Base-by-base conservation (phyloP, 2,329 filamentous ascomycete species). In the Ilyonectria sp. region DNA sequence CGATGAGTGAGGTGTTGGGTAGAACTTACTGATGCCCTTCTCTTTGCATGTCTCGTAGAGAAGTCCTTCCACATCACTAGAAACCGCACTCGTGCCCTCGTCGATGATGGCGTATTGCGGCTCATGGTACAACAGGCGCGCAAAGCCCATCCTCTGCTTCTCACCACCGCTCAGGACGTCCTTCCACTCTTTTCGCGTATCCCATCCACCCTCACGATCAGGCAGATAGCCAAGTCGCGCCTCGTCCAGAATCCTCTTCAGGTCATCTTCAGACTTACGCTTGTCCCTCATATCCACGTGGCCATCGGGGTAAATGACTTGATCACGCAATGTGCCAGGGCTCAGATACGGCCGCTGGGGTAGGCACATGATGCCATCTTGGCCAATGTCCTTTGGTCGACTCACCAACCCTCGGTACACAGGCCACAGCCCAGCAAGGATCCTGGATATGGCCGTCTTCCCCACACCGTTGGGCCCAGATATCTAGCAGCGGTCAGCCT, bases 331-430 rank as follows among this genome's bases (percentile, higher is more conserved):
- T 1, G 96, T 98, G 40, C 96, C 96, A 23, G 95, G 93, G 79
- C 92, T 95, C 37, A 98, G 89, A 76, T 98, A 98, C 0, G 95
- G 94, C 17, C 95, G 89, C 80, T 99, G 96, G 0, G 96, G 96
- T 11, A 99, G 87, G 82, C 99, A 98, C 95, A 99, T 98, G 83
- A 99, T 97, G 66, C 96, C 96, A 71, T 98, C 95, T 69, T 92
- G 87, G 44, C 94, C 94, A 47, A 90, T 89, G 44, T 85, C 87
- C 76, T 96, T 94, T 3, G 96, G 95, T 1, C 95, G 90, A 65
- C 93, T 97, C 19, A 98, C 94, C 2, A 99, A 86, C 3, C 96
- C 96, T 50, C 96, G 92, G 79, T 98, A 99, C 1, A 97, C 93
- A 0, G 96, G 97, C 96, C 97, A 99, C 10, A 99, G 86, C 0